A percentile compares a stretch with the other conserved stretches of the same genome.
Conservation (phyloP, 257 asterid genomes). For the Nicotiana benthamiana region DNA sequence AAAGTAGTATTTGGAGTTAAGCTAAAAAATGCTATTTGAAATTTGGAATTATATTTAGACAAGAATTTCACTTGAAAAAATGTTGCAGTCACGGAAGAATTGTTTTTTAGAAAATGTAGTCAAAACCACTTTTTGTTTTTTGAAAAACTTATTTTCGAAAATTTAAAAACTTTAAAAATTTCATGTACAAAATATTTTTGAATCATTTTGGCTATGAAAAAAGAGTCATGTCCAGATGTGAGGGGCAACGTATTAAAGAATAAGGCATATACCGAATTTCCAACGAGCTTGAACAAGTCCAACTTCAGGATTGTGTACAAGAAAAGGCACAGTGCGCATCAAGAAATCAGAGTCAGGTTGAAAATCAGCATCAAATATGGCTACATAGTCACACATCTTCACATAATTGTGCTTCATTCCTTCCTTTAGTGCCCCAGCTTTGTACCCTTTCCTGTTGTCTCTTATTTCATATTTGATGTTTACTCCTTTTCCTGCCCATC, state of each 20-base stretch:
- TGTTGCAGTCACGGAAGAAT: too few species aligned
- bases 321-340: constrained; percentile 26
- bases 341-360: constrained; percentile 29
- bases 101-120: too few species aligned
- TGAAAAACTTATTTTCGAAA: too few species aligned
- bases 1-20: too few species aligned
- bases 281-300: constrained; percentile 40
- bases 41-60: too few species aligned
- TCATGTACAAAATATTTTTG: too few species aligned
- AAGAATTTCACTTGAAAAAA: too few species aligned
- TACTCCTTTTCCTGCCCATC: constrained; percentile 31
- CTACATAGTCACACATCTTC: constrained; percentile 25
- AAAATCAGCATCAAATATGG: constrained; percentile 36
- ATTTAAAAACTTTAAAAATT: too few species aligned
- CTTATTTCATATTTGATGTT: constrained; percentile 32
- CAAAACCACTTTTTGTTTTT: too few species aligned
- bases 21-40: too few species aligned
- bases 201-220: too few species aligned
- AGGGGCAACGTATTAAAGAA: too few species aligned
- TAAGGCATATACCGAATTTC: constrained; percentile 25
- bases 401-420: constrained; percentile 31
- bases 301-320: constrained; percentile 26
- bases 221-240: background rate
- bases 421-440: constrained; percentile 35
- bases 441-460: constrained; percentile 31